Conservation (phyloP, 1,139 yeast genomes). For the Pichia sp. region DNA sequence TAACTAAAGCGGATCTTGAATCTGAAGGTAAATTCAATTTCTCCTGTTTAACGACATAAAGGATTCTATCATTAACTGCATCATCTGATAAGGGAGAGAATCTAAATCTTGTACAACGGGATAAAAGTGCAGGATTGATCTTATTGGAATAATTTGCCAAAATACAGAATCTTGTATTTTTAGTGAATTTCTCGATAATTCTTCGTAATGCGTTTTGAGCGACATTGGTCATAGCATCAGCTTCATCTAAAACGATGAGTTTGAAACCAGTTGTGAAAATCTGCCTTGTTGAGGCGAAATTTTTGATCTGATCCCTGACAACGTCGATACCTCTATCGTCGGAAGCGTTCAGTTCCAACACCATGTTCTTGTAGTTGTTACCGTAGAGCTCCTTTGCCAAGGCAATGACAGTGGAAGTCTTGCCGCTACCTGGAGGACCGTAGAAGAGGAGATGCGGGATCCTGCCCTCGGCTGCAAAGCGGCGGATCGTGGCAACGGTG, state of each 20-base stretch:
- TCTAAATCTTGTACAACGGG: conserved; percentile 92
- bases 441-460: conserved; percentile 87
- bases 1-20: conserved; percentile 62
- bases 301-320: conserved; percentile 76
- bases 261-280: conserved; percentile 80
- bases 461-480: conserved; percentile 74
- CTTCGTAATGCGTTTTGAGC: conserved; percentile 95
- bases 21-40: conserved; percentile 46
- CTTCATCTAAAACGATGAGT: conserved; percentile 89
- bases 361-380: conserved; percentile 75
- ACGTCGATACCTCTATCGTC: conserved; percentile 87
- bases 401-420: conserved; percentile 89
- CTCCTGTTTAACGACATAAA: conserved; percentile 64
- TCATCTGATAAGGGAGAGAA: conserved; percentile 71
- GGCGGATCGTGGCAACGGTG: conserved; percentile 72
- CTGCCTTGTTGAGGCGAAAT: conserved; percentile 84
- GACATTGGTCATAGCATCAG: conserved; percentile 96
- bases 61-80: conserved; percentile 62
- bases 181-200: conserved; percentile 87
- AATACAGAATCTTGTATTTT: conserved; percentile 91
- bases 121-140: conserved; percentile 85
- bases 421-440: conserved; percentile 98
- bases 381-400: conserved; percentile 91
- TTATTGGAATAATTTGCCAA: conserved; percentile 95
- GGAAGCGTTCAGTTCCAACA: conserved; percentile 80